Conservation (phyloP, 2,329 filamentous ascomycete species). For the Endocalyx cinctus region DNA sequence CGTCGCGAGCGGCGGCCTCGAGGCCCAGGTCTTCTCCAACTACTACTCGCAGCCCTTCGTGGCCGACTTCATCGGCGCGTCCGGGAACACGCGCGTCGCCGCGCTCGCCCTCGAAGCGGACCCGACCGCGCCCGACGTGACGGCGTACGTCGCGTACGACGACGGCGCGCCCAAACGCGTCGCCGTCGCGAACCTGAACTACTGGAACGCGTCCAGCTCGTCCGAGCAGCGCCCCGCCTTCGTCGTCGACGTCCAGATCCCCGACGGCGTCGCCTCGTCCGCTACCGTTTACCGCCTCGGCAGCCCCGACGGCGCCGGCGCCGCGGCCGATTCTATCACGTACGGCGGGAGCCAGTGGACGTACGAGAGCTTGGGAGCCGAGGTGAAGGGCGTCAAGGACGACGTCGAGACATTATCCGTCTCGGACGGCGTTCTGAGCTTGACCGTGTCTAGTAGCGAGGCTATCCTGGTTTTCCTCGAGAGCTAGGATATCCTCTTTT, state of each 20-base stretch:
- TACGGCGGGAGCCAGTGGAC: constrained; percentile 36
- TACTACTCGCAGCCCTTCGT: constrained; percentile 34
- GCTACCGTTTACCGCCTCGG: constrained; percentile 22
- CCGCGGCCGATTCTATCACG: constrained; percentile 27
- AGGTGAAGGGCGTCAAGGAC: constrained; percentile 27
- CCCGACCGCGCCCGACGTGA: constrained; percentile 15
- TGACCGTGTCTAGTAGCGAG: constrained; percentile 24
- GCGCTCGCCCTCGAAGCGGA: constrained; percentile 12
- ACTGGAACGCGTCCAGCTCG: constrained; percentile 31
- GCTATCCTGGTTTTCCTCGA: constrained; percentile 21
- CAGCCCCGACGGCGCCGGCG: constrained; percentile 30
- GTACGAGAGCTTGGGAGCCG: constrained; percentile 26
- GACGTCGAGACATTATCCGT: constrained; percentile 25
- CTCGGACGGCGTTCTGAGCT: constrained; percentile 17
- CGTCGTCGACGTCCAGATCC: constrained; percentile 18
- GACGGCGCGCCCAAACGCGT: constrained; percentile 20
- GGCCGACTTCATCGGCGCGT: constrained; percentile 30
- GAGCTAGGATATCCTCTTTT: background rate
- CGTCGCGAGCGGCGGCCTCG: constrained; percentile 21
- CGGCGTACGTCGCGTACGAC: constrained; percentile 27
- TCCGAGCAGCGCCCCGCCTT: constrained; percentile 15
- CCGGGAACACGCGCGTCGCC: constrained; percentile 23
- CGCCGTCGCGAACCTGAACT: constrained; percentile 29
- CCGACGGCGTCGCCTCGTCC: constrained; percentile 9
- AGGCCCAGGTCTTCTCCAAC: constrained; percentile 30